Base-by-base conservation (phyloP, 139 green algal genomes). In the Auxenochlorella pyrenoidosa region DNA sequence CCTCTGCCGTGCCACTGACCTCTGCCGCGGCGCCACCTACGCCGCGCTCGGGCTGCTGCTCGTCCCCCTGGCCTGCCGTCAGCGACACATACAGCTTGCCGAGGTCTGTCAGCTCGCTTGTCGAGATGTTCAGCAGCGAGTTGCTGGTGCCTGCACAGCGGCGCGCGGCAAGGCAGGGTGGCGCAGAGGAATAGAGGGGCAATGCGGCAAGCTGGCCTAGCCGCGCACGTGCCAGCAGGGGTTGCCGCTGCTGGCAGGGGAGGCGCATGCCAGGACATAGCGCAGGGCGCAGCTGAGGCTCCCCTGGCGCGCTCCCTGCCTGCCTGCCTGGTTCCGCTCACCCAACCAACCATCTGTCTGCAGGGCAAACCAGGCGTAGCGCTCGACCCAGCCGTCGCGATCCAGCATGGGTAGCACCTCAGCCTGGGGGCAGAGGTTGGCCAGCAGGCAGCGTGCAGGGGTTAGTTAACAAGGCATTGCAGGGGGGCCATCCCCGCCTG, bases 311-410 rank as follows among this genome's bases (percentile, higher is more conserved):
- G 8, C 47, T 6, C 47, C 47, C 47, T 58, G 72, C n/a, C n/a
- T n/a, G n/a, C n/a, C n/a, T n/a, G n/a, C 36, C 36, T 36, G 5
- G 26, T 10, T 38, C 18, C 32, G 59, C 79, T 76, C 40, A 85
- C 79, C 79, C 59, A 85, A 38, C 79, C 79, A 85, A 26, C 40
- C 60, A n/a, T 34, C 75, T 40, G 79, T 85, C 15, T 68, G 34
- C 36, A 85, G 60, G 13, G 60, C 38, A 60, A 73, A 85, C 79
- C 79, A 85, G 12, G 79, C 79, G 34, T 76, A 85, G 12, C 38
- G 26, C 40, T 75, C 36, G 8, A 85, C 40, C 26, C 28, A 75
- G 6, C 24, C n/a, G 12, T 85, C 60, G 5, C 59, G 10, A 26
- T 85, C 79, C 79, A 85, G 24, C 79, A 76, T 12, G 10, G 63